phyloP scores from a whole-genome alignment of 495 filamentous ascomycete genomes.

The Hypoxylon intermedium region DNA sequence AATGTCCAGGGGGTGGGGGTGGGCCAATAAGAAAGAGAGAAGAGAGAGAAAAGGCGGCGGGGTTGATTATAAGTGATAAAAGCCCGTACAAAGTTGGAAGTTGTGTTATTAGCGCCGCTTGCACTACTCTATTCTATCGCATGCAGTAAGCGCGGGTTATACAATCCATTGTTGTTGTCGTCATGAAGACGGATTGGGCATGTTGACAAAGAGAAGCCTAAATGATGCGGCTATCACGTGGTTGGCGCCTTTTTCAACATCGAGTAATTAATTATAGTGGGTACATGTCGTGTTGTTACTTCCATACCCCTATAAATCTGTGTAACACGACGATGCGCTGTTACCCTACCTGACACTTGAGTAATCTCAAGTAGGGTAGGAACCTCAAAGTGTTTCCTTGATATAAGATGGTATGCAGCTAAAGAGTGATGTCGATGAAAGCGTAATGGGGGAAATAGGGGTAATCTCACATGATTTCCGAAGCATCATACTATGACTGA shows the following conservation, averaged over 20 bases:
- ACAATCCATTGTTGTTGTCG: neutral
- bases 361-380: too few relatives aligned
- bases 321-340: constrained; percentile 23
- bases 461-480: too few relatives aligned
- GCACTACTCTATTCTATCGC: constrained; percentile 10
- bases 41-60: neutral
- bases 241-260: neutral
- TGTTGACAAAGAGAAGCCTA: neutral
- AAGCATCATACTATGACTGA: too few relatives aligned
- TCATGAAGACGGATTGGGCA: too few relatives aligned
- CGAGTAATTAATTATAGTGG: constrained; percentile 16
- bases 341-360: too few relatives aligned
- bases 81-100: too few relatives aligned
- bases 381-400: too few relatives aligned
- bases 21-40: neutral
- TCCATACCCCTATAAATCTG: constrained; percentile 16
- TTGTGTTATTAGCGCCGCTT: constrained; percentile 12
- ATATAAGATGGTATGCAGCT: too few relatives aligned
- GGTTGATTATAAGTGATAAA: neutral
- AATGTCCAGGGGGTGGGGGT: too few relatives aligned
- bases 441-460: too few relatives aligned
- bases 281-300: neutral
- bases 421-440: too few relatives aligned
- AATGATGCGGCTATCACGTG: constrained; percentile 4
- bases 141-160: neutral